phyloP scores from a whole-genome alignment of 2,329 filamentous ascomycete genomes.

The Cercospora canescens region DNA sequence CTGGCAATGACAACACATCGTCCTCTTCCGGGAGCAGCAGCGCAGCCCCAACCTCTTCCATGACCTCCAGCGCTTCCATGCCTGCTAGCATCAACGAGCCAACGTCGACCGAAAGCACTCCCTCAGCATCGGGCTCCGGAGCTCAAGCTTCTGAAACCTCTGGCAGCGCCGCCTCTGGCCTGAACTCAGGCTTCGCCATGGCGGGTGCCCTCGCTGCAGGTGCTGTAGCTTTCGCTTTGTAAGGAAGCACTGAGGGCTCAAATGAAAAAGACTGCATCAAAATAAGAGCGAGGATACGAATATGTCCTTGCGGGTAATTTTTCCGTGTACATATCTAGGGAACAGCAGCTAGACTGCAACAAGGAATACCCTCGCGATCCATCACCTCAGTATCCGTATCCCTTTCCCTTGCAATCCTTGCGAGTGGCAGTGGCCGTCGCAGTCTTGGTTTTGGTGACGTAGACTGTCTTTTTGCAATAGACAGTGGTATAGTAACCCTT shows the following conservation, averaged over 20 bases:
- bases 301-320: background rate
- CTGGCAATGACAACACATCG: background rate
- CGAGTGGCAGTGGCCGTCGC: background rate
- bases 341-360: background rate
- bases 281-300: background rate
- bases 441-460: background rate
- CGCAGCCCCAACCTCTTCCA: background rate
- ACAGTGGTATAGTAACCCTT: background rate
- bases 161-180: background rate
- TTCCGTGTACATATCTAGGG: background rate
- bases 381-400: background rate
- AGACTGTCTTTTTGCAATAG: background rate
- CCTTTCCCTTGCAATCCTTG: background rate
- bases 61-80: background rate
- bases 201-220: constrained; percentile 6
- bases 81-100: background rate
- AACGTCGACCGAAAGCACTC: background rate
- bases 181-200: constrained; percentile 7
- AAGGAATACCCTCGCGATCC: background rate
- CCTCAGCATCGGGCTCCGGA: background rate
- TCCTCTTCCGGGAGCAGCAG: too few relatives aligned
- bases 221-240: constrained; percentile 9
- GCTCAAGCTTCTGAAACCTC: background rate
- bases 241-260: background rate
- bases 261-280: background rate